phyloP scores from a whole-genome alignment of 2,329 filamentous ascomycete genomes.

The Diaporthe caulivora region DNA sequence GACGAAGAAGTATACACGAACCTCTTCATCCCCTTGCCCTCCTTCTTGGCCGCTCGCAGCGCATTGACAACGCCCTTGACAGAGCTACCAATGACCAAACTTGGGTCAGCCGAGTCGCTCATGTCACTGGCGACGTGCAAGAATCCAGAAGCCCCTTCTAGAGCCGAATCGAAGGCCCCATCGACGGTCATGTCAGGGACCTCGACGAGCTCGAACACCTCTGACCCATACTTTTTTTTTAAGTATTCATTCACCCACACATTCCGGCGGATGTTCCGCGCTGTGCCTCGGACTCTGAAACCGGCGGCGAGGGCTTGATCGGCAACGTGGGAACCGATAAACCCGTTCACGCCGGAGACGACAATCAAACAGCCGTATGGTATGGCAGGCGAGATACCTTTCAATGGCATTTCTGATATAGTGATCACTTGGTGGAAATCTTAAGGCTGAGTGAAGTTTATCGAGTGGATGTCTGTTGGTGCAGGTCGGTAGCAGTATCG shows the following conservation, averaged over 20 bases:
- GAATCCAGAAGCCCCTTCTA: not conserved
- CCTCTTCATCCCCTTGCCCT: constrained; percentile 9
- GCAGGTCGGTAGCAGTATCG: not conserved
- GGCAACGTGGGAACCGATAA: constrained; percentile 55
- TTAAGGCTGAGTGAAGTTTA: not conserved
- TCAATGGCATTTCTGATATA: not conserved
- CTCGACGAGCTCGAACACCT: constrained; percentile 46
- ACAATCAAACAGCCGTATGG: constrained; percentile 44
- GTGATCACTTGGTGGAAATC: not conserved
- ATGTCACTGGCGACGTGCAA: constrained; percentile 7
- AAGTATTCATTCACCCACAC: constrained; percentile 46
- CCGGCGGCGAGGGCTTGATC: constrained; percentile 51
- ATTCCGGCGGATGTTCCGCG: constrained; percentile 48
- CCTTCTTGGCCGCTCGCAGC: constrained; percentile 4
- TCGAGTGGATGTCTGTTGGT: too few relatives aligned
- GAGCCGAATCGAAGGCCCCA: constrained; percentile 2
- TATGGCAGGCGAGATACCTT: not conserved
- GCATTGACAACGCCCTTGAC: constrained; percentile 19
- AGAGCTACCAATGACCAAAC: not conserved
- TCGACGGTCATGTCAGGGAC: constrained; percentile 46
- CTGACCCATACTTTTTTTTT: constrained; percentile 43
- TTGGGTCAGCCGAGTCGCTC: constrained; percentile 1
- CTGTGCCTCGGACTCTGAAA: constrained; percentile 56
- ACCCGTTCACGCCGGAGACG: constrained; percentile 58
- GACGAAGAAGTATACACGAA: constrained; percentile 28